Evolutionary conservation across 805 yeast species (phyloP).

Genomic region (Jamesozyma spencerorum): DNA sequence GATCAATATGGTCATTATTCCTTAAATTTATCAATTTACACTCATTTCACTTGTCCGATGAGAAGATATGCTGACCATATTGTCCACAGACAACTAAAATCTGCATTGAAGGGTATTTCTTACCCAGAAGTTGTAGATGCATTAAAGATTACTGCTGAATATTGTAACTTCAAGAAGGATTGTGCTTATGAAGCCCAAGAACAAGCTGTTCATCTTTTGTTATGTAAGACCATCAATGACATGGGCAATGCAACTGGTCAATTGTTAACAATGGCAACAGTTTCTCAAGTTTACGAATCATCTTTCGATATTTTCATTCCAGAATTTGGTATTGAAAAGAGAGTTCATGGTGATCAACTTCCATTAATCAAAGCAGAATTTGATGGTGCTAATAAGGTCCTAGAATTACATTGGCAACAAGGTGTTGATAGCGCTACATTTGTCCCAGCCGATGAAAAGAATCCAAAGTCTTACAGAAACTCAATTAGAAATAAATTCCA

Average conservation of each 20-base stretch:
- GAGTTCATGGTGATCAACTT: slow-evolving; percentile 95
- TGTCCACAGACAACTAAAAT: slow-evolving; percentile 85
- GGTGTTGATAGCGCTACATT: slow-evolving; percentile 89
- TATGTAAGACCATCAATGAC: slow-evolving; percentile 75
- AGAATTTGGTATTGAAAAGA: slow-evolving; percentile 87
- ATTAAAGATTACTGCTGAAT: slow-evolving; percentile 75
- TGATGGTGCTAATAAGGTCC: slow-evolving; percentile 52
- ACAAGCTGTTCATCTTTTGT: slow-evolving; percentile 79
- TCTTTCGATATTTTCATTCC: slow-evolving; percentile 90
- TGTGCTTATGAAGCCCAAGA: slow-evolving; percentile 90
- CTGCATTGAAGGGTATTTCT: slow-evolving; percentile 40
- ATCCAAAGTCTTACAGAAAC: slow-evolving; percentile 63
- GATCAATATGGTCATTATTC: slow-evolving; percentile 73
- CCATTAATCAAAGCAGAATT: slow-evolving; percentile 90
- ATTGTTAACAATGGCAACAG: slow-evolving; percentile 73
- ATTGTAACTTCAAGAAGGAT: slow-evolving; percentile 91
- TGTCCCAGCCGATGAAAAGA: slow-evolving; percentile 82
- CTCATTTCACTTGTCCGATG: slow-evolving; percentile 89
- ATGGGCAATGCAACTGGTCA: slow-evolving; percentile 70
- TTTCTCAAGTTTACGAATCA: slow-evolving; percentile 87
- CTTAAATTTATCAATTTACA: slow-evolving; percentile 73
- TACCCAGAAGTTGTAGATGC: slow-evolving; percentile 53
- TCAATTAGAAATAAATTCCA: slow-evolving; percentile 73
- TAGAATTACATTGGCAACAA: slow-evolving; percentile 86
- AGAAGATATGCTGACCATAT: slow-evolving; percentile 86